Evolutionary conservation across 345 rosid species (phyloP).

Genomic region (Gossypium rotundifolium): DNA sequence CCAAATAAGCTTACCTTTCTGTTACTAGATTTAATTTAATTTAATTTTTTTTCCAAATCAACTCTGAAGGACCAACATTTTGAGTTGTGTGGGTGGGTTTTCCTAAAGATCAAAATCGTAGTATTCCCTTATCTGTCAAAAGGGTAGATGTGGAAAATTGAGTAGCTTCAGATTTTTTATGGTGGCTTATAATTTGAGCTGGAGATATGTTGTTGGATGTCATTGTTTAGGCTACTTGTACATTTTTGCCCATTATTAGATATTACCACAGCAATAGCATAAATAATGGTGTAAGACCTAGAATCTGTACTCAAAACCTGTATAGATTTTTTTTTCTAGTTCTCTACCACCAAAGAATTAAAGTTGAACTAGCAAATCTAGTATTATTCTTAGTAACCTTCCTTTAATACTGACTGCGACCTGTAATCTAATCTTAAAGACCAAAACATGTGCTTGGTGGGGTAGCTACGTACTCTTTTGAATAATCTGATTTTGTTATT

Average conservation of each 20-base stretch:
- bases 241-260: not conserved
- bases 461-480: not conserved
- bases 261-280: not conserved
- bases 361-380: not conserved
- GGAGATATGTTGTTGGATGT: not conserved
- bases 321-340: too few relatives aligned
- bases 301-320: not conserved
- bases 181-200: not conserved
- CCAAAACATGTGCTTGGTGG: not conserved
- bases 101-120: too few relatives aligned
- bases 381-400: not conserved
- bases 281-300: not conserved
- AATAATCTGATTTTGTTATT: not conserved
- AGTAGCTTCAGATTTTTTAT: not conserved
- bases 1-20: not conserved
- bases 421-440: not conserved
- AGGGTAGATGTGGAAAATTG: too few relatives aligned
- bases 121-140: not conserved
- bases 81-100: too few relatives aligned
- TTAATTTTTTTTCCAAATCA: too few relatives aligned
- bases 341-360: not conserved
- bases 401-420: constrained; percentile 1
- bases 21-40: too few relatives aligned
- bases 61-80: too few relatives aligned
- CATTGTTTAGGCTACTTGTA: not conserved